phyloP scores from a whole-genome alignment of 1,284 basidiomycete genomes.

The Pulveroboletus sp. region DNA sequence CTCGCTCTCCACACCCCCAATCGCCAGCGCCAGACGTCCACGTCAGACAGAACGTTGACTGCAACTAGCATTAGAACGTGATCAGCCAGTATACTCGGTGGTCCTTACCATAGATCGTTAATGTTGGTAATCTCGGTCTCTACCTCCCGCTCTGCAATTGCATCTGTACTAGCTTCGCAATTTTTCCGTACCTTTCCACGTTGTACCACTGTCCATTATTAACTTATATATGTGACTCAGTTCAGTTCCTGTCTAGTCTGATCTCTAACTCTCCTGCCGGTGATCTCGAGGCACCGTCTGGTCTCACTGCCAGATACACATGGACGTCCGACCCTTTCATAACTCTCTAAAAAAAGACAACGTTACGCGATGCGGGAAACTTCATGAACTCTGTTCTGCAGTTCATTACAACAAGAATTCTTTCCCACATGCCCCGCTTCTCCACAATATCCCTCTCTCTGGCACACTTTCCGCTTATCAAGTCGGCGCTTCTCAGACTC shows the following conservation, averaged over 20 bases:
- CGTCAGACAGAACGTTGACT: constrained; percentile 19
- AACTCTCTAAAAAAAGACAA: neutral
- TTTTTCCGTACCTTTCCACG: too few relatives aligned
- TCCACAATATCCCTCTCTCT: constrained; percentile 31
- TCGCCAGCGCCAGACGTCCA: constrained; percentile 13
- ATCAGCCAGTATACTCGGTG: constrained; percentile 3
- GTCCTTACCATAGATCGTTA: constrained; percentile 11
- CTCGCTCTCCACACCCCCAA: constrained; percentile 54
- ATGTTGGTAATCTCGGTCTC: constrained; percentile 13
- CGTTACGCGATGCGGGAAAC: neutral
- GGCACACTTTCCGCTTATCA: constrained; percentile 59
- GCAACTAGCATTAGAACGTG: constrained; percentile 30
- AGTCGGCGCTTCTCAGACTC: constrained; percentile 46
- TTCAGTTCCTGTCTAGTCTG: too few relatives aligned
- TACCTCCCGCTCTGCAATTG: neutral
- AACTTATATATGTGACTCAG: constrained; percentile 23
- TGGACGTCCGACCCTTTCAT: too few relatives aligned
- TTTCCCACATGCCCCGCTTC: constrained; percentile 9
- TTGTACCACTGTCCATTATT: constrained; percentile 28
- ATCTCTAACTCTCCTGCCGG: too few relatives aligned
- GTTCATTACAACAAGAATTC: neutral
- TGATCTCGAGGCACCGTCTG: neutral
- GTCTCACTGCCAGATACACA: too few relatives aligned
- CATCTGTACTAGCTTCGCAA: constrained; percentile 32
- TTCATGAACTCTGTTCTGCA: too few relatives aligned